Percentiles rank a stretch among this genome's conserved stretches.
phyloP scores from a whole-genome alignment of 768 basidiomycete species.

The Nidula microcarpa region DNA sequence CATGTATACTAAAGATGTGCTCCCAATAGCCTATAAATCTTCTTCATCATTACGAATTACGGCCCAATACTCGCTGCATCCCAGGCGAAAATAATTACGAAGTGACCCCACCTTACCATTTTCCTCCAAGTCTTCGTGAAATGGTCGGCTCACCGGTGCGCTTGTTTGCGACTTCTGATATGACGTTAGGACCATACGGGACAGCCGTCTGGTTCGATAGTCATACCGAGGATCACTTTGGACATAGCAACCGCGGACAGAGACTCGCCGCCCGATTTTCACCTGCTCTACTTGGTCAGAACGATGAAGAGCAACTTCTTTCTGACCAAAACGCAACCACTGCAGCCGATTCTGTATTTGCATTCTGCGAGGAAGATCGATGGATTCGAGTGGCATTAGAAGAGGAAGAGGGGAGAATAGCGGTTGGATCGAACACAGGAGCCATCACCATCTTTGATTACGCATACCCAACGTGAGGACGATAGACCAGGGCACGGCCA shows the following conservation, averaged over 20 bases:
- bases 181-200: slow-evolving; percentile 54
- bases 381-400: slow-evolving; percentile 49
- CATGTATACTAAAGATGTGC: not conserved
- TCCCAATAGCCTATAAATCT: slow-evolving; percentile 52
- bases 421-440: slow-evolving; percentile 41
- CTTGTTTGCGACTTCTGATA: slow-evolving; percentile 50
- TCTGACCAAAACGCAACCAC: slow-evolving; percentile 23
- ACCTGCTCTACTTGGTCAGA: slow-evolving; percentile 7
- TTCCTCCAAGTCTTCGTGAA: slow-evolving; percentile 29
- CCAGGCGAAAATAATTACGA: slow-evolving; percentile 14
- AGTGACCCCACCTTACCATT: slow-evolving; percentile 43
- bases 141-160: slow-evolving; percentile 54
- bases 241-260: slow-evolving; percentile 48
- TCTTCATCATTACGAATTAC: slow-evolving; percentile 58
- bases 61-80: slow-evolving; percentile 36
- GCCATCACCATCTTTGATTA: slow-evolving; percentile 51
- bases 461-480: no score
- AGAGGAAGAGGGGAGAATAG: slow-evolving; percentile 45
- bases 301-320: slow-evolving; percentile 16
- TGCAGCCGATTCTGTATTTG: slow-evolving; percentile 39
- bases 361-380: slow-evolving; percentile 37
- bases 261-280: slow-evolving; percentile 47
- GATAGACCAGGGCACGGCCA: no score
- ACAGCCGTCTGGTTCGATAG: slow-evolving; percentile 68
- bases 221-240: slow-evolving; percentile 49